Percentiles rank a stretch among this genome's conserved stretches.
Conservation (phyloP, 2,329 filamentous ascomycete species). For the Alternaria consortialis region DNA sequence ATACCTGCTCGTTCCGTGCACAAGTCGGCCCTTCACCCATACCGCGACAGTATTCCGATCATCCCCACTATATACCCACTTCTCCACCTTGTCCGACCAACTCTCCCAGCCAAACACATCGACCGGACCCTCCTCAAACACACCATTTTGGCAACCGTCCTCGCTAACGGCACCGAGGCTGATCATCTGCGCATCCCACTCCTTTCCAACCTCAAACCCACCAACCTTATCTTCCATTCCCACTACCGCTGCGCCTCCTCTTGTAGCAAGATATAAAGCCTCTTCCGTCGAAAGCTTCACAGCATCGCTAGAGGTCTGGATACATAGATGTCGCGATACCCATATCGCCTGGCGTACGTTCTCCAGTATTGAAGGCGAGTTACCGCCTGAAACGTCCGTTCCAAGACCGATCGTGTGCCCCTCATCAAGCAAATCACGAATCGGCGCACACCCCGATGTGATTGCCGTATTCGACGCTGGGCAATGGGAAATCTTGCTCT, state of each 20-base stretch:
- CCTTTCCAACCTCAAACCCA: conserved; percentile 83
- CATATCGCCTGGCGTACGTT: conserved; percentile 83
- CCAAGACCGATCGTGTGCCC: conserved; percentile 85
- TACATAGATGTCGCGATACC: conserved; percentile 76
- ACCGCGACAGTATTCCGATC: conserved; percentile 89
- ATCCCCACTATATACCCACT: conserved; percentile 95
- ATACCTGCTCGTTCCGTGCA: conserved; percentile 63
- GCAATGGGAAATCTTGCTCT: conserved; percentile 81
- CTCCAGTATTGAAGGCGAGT: conserved; percentile 81
- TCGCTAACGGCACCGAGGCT: conserved; percentile 61
- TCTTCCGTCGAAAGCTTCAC: conserved; percentile 84
- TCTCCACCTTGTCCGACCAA: conserved; percentile 87
- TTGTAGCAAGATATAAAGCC: conserved; percentile 83
- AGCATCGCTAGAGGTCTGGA: conserved; percentile 54
- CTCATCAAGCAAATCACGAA: conserved; percentile 76
- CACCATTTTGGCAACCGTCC: conserved; percentile 44
- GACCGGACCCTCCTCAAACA: conserved; percentile 69
- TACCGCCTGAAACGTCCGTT: conserved; percentile 91
- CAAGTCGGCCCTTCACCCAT: conserved; percentile 86
- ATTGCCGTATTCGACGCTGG: conserved; percentile 86
- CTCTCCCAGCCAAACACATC: conserved; percentile 91
- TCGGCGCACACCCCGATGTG: conserved; percentile 78
- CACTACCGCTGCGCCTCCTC: conserved; percentile 85
- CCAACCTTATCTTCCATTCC: conserved; percentile 77
- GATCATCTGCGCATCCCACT: conserved; percentile 91